Conservation (phyloP, 768 basidiomycete species). For the Termitomyces sp. region DNA sequence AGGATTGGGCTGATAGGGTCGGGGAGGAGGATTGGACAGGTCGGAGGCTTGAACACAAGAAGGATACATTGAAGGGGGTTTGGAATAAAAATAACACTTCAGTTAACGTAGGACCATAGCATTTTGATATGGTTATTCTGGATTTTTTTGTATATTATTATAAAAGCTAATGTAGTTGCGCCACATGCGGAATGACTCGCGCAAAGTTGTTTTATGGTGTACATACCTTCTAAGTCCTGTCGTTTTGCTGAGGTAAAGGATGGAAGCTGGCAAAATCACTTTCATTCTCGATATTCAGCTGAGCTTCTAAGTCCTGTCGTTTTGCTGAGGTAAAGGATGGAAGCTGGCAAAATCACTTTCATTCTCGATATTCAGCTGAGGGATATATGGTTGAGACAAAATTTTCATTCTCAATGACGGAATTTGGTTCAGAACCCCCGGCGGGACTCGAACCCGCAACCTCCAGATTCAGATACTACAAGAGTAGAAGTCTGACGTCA, state of each 20-base stretch:
- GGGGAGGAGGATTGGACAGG: slow-evolving; percentile 33
- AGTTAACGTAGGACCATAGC: neutral
- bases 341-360: too few relatives aligned
- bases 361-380: too few relatives aligned
- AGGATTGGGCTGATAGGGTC: slow-evolving; percentile 29
- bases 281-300: too few relatives aligned
- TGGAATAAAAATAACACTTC: slow-evolving; percentile 18
- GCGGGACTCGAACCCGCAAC: slow-evolving; percentile 87
- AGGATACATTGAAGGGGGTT: neutral
- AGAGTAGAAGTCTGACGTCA: slow-evolving; percentile 84
- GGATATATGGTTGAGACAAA: too few relatives aligned
- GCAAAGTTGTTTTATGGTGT: neutral
- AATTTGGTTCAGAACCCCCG: slow-evolving; percentile 60
- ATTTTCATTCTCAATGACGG: neutral
- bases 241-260: too few relatives aligned
- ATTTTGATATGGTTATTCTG: neutral
- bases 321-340: too few relatives aligned
- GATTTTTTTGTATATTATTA: neutral
- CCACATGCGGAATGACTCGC: neutral
- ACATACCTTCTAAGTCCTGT: too few relatives aligned
- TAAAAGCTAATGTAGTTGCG: neutral
- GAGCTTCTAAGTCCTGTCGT: too few relatives aligned
- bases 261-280: too few relatives aligned
- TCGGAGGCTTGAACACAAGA: slow-evolving; percentile 19
- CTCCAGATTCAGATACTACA: slow-evolving; percentile 52